Evolutionary conservation across 176 grass and related monocot genomes (phyloP).

Genomic region (Urochloa ruziziensis): DNA sequence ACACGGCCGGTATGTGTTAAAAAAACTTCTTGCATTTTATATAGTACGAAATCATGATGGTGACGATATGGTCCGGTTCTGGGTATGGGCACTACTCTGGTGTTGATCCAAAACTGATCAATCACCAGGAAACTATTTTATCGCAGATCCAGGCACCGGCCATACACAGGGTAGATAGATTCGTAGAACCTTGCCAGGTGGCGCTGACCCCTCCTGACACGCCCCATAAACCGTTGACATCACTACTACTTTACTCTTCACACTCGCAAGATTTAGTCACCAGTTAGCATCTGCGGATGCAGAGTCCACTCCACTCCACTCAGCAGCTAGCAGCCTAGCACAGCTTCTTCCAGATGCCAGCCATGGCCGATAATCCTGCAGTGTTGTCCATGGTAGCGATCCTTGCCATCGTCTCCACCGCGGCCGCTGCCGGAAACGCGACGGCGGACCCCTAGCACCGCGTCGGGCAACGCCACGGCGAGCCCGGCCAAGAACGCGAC

Average conservation of each 20-base stretch:
- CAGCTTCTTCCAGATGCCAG: not conserved
- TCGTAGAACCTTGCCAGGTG: not conserved
- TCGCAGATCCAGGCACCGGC: conserved; percentile 20
- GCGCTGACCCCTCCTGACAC: conserved; percentile 23
- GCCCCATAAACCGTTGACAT: not conserved
- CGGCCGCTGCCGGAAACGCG: not conserved
- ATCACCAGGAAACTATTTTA: not conserved
- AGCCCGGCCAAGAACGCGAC: not conserved
- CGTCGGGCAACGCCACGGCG: not conserved
- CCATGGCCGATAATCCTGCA: not conserved
- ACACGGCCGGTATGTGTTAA: too few species aligned
- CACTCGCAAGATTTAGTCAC: not conserved
- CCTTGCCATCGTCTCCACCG: not conserved
- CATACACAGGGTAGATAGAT: not conserved
- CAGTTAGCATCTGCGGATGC: not conserved
- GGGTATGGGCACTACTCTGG: not conserved
- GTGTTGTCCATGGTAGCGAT: not conserved
- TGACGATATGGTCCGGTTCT: not conserved
- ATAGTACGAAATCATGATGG: too few species aligned
- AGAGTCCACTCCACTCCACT: not conserved
- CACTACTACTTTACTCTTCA: not conserved
- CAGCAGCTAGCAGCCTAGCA: too few species aligned
- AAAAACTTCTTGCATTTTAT: not conserved
- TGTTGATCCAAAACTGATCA: not conserved
- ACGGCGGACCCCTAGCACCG: not conserved